Base-by-base conservation (phyloP, 257 asterid species). In the Solanum piurae region DNA sequence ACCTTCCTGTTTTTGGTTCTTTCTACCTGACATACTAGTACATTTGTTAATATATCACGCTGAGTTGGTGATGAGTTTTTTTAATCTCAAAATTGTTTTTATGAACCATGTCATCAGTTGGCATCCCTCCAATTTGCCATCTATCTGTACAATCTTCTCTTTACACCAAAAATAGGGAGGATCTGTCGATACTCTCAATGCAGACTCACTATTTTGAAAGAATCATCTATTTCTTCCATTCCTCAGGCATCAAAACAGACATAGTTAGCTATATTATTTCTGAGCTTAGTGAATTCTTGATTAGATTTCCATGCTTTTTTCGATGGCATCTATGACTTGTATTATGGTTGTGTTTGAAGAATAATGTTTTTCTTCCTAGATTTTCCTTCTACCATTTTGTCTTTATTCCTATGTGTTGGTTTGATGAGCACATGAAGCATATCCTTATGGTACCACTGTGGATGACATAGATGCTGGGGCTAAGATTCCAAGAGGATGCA, bases 401-500 rank as follows among this genome's bases (percentile, higher is more conserved):
- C 87, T 85, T 29, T 83, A 46, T 74, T 77, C 76, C 46, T 60
- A 36, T 80, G 16, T 44, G 40, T 44, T 25, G 42, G 69, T 52
- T 74, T 84, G 74, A 64, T 74, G 80, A 80, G 88, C 55, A 83
- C 86, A 16, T 80, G 85, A 80, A 80, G 85, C 68, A 80, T 80
- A 49, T 80, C 20, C 58, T 80, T 16, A 80, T 46, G 85, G 40
- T 46, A 29, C 36, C 34, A 37, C 27, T 80, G 23, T 85, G 27
- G 66, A 79, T 76, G 18, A 16, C 84, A 38, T 83, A 96, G 98
- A 89, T 77, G 92, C 93, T 23, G 98, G 98, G 85, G 97, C 98
- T 86, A 94, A 93, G 93, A 88, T 94, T 89, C 94, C 95, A 88
- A 92, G 94, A 93, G 90, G 95, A 89, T 94, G 98, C 93, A 66